Base-by-base conservation (phyloP, 2,329 filamentous ascomycete species). In the Lachnellula willkommii region DNA sequence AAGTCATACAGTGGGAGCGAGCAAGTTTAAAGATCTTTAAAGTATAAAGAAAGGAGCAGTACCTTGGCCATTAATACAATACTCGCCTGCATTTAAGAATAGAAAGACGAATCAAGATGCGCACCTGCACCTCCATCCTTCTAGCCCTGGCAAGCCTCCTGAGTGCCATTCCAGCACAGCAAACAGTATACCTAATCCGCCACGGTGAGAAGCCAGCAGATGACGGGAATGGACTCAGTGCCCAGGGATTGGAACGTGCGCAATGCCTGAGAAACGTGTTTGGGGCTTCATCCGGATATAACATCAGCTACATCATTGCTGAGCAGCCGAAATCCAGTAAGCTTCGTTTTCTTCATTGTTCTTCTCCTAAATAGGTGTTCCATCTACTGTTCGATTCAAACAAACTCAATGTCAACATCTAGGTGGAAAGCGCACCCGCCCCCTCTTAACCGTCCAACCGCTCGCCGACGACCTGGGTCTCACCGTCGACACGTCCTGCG, bases 151-250 rank as follows among this genome's bases (percentile, higher is more conserved):
- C 42, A 47, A 12, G 28, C 24, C 37, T 62, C 6, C 45, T 45
- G 5, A 42, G 50, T n/a, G 37, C 53, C n/a, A 7, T 52, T 4
- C 51, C 47, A 14, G 56, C 60, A 6, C 47, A 60, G 32, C 53
- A 60, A 26, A 84, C 77, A 0, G 78, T 85, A 35, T 86, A 83
- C 65, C 70, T 85, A 8, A 85, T 86, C 66, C 79, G 82, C 17
- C 83, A 86, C 60, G 83, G 82, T 56, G 83, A 86, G 68, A 86
- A 86, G 68, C 82, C 82, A 2, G 55, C 64, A 1, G 68, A 74
- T 39, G 74, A 74, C 15, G 71, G 72, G 36, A 70, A 75, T 55
- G 81, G 81, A 2, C 71, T 85, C 47, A 81, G 69, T 54, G 61
- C 73, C 0, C 63, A 76, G 57, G 83, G 83, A n/a, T 60, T 75